These are phyloP conservation scores for Gossypium davidsonii DNA, from an alignment of 441 rosid genomes.

Conservation along the genomic window DNA sequence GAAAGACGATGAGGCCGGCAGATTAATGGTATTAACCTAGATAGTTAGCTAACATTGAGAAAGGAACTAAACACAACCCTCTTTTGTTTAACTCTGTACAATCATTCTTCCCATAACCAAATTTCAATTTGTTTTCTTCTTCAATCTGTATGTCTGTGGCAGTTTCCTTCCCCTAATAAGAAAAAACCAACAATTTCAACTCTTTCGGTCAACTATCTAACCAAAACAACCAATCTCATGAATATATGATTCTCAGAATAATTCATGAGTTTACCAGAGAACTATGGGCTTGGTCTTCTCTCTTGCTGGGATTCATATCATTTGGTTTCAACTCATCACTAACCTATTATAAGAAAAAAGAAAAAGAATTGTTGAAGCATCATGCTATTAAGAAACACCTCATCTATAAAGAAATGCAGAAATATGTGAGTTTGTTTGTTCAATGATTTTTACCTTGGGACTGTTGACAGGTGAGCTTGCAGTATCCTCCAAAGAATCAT, in stretches of 20 bases:
- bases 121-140: slow-evolving; percentile 28
- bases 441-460: slow-evolving; percentile 48
- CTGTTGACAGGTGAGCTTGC: slow-evolving; percentile 82
- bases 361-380: background rate
- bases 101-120: slow-evolving; percentile 20
- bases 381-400: background rate
- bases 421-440: background rate
- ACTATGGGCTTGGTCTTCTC: slow-evolving; percentile 43
- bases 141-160: slow-evolving; percentile 20
- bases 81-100: slow-evolving; percentile 52
- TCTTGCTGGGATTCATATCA: slow-evolving; percentile 36
- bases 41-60: slow-evolving; percentile 64
- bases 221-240: background rate
- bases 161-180: slow-evolving; percentile 32
- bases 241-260: background rate
- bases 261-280: slow-evolving; percentile 38
- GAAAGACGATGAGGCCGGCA: background rate
- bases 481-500: slow-evolving; percentile 79
- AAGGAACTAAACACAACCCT: slow-evolving; percentile 74
- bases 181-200: background rate
- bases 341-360: slow-evolving; percentile 31
- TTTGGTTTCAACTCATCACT: slow-evolving; percentile 33
- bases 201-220: slow-evolving; percentile 2
- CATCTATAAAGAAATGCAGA: background rate
- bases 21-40: slow-evolving; percentile 27